Evolutionary conservation across 2,329 filamentous ascomycete species (phyloP).

Genomic region (Hymenotorrendiella dingleyae): DNA sequence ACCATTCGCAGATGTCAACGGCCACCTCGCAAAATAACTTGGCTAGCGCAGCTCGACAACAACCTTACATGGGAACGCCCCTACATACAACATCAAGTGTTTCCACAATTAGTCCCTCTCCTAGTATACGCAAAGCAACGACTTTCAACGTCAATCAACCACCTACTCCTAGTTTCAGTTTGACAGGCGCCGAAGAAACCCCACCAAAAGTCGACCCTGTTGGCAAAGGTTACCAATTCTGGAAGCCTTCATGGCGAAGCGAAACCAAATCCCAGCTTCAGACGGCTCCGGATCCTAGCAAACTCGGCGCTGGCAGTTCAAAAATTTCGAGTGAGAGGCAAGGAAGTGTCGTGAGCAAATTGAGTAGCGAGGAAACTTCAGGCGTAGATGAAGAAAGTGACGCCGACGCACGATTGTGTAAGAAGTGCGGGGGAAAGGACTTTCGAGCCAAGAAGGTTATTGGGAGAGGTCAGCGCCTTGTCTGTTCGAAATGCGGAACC

Average conservation of each 20-base stretch:
- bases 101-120: slow-evolving; percentile 24
- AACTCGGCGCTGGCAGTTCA: slow-evolving; percentile 15
- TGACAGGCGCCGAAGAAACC: slow-evolving; percentile 39
- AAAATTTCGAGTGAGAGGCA: slow-evolving; percentile 15
- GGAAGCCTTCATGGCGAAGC: slow-evolving; percentile 49
- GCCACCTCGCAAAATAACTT: slow-evolving; percentile 21
- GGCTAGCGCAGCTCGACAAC: slow-evolving; percentile 25
- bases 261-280: neutral
- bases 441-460: slow-evolving; percentile 55
- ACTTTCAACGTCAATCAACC: slow-evolving; percentile 31
- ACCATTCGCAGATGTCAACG: slow-evolving; percentile 11
- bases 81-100: slow-evolving; percentile 21
- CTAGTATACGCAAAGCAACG: slow-evolving; percentile 18
- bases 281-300: slow-evolving; percentile 13
- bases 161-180: slow-evolving; percentile 51
- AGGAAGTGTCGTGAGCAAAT: slow-evolving; percentile 38
- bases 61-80: slow-evolving; percentile 19
- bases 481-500: slow-evolving; percentile 53
- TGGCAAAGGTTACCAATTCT: slow-evolving; percentile 45
- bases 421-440: slow-evolving; percentile 52
- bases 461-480: slow-evolving; percentile 47
- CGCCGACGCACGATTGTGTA: slow-evolving; percentile 47
- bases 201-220: slow-evolving; percentile 34
- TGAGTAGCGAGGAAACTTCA: slow-evolving; percentile 46
- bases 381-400: slow-evolving; percentile 39